Evolutionary conservation across 768 basidiomycete species (phyloP), one percentile per base, ranked within the genome.

Genomic region (Chlorophyllum brunneum): DNA sequence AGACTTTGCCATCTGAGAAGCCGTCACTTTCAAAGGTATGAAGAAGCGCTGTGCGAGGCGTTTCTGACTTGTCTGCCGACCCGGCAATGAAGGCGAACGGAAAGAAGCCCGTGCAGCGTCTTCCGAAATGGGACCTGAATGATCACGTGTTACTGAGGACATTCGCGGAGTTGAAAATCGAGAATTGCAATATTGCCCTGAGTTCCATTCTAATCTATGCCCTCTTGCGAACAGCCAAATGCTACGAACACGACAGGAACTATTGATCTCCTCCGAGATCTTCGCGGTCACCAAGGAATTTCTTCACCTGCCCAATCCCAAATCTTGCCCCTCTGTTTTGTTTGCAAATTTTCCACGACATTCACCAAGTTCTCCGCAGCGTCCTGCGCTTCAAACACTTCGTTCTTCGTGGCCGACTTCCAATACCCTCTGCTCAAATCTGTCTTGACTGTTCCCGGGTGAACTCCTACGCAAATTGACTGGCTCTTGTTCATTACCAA

Each of bases 391-490:
- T 79, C 75, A 54, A 82, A 80, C 36, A 76, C 50, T 57, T 71
- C 68, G 11, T 63, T 60, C 34, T 69, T 60, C 7, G 64, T 57
- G 7, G 68, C 66, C 1, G 74, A 69, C 5, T 60, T 60, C 81
- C 80, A 80, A 57, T 76, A 83, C 2, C 67, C 71, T 57, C 69
- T 76, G 69, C 80, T 82, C 51, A 85, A 61, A 48, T 79, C 76
- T 10, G 82, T 83, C 65, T 78, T 79, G 33, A 83, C 76, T 0
- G 81, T 83, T 1, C 81, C 81, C 2, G 82, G 82, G 59, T 83
- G 81, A 15, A 82, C 65, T 4, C 78, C 80, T 22, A 82, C 72
- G 56, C 74, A 76, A 40, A 83, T 77, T 16, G 80, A 77, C 24
- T 70, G 68, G 3, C 59, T 67, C 44, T 70, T 72, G 57, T 75